Conservation (phyloP, 495 filamentous ascomycete genomes). For the Astrothelium subdiscretum region DNA sequence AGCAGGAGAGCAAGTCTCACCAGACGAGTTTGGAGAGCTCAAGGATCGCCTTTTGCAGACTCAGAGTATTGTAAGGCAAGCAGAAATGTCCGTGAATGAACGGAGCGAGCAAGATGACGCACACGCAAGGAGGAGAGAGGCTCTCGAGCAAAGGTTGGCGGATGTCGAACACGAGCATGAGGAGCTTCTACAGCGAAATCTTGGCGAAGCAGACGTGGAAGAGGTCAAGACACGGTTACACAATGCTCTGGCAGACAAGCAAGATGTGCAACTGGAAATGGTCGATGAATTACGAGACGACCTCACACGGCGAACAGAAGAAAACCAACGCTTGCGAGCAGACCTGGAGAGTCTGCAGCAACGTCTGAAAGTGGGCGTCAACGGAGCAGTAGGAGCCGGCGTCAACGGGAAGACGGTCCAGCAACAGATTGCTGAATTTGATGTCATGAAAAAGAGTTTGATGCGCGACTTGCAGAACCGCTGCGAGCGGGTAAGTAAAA, state of each 20-base stretch:
- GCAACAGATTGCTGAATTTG: conserved; percentile 95
- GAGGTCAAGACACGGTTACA: conserved; percentile 72
- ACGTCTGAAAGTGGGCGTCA: conserved; percentile 45
- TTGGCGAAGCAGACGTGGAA: conserved; percentile 63
- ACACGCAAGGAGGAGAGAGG: conserved; percentile 52
- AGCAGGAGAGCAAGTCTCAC: conserved; percentile 64
- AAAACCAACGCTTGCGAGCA: conserved; percentile 62
- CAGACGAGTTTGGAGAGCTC: conserved; percentile 68
- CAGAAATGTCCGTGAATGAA: conserved; percentile 69
- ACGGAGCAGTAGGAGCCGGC: conserved; percentile 31
- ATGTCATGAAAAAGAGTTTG: conserved; percentile 97
- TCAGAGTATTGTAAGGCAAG: conserved; percentile 85
- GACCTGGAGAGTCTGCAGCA: conserved; percentile 68
- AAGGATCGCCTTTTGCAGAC: conserved; percentile 70
- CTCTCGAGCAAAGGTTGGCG: conserved; percentile 63
- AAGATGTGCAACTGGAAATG: conserved; percentile 57
- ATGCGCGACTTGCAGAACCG: conserved; percentile 98
- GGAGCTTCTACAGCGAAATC: conserved; percentile 64
- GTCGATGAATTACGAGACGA: conserved; percentile 63
- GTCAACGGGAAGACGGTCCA: conserved; percentile 86
- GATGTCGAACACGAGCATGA: conserved; percentile 71
- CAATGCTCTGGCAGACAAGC: conserved; percentile 59
- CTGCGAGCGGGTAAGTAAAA: conserved; percentile 61
- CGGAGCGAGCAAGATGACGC: conserved; percentile 48
- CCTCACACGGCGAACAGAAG: conserved; percentile 56